phyloP scores from a whole-genome alignment of 768 basidiomycete genomes.

The Dioszegia crocea region DNA sequence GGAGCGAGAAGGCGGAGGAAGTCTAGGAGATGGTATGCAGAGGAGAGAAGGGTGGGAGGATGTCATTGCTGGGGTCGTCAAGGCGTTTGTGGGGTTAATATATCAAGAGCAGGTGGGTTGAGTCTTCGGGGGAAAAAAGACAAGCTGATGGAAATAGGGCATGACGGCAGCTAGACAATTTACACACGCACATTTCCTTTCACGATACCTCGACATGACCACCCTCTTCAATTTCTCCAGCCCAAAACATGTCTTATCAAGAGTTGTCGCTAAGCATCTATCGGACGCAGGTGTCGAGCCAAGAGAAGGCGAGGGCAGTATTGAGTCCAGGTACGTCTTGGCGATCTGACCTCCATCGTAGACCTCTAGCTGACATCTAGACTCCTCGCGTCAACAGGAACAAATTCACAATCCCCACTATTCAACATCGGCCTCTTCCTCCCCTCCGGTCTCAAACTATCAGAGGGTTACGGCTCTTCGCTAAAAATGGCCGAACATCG shows the following conservation, averaged over 20 bases:
- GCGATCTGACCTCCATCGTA: background rate
- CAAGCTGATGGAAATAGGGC: slow-evolving; percentile 42
- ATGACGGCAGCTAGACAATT: slow-evolving; percentile 82
- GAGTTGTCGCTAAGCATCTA: slow-evolving; percentile 66
- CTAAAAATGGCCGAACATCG: slow-evolving; percentile 92
- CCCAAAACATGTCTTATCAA: slow-evolving; percentile 70
- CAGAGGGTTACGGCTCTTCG: slow-evolving; percentile 90
- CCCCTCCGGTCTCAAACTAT: slow-evolving; percentile 71
- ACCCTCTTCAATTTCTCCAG: slow-evolving; percentile 74
- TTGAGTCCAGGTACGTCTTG: slow-evolving; percentile 56
- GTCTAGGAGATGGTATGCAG: background rate
- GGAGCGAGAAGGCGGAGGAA: slow-evolving; percentile 1
- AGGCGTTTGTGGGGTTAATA: slow-evolving; percentile 79
- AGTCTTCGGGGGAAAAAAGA: too few species aligned
- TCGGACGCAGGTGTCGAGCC: slow-evolving; percentile 56
- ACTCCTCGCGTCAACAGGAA: slow-evolving; percentile 86
- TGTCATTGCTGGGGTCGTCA: slow-evolving; percentile 80
- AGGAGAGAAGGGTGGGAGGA: slow-evolving; percentile 59
- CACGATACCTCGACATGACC: slow-evolving; percentile 74
- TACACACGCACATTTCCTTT: slow-evolving; percentile 81
- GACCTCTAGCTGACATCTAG: slow-evolving; percentile 51
- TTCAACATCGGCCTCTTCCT: slow-evolving; percentile 93
- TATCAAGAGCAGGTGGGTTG: slow-evolving; percentile 76
- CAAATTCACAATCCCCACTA: slow-evolving; percentile 80
- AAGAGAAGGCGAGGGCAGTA: slow-evolving; percentile 7